Evolutionary conservation across 441 rosid species (phyloP).

Genomic region (Corymbia citriodora): DNA sequence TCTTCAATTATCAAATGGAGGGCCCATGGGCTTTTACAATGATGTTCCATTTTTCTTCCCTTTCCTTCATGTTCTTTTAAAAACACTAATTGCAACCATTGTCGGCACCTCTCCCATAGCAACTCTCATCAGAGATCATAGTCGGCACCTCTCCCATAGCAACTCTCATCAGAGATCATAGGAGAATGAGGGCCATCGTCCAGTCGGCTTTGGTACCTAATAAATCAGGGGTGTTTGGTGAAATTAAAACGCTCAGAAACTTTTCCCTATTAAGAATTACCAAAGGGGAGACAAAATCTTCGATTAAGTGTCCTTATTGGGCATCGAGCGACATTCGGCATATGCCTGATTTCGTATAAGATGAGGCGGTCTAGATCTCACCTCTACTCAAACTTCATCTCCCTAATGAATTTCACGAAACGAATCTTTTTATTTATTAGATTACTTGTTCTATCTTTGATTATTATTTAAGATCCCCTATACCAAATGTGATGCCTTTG

Average conservation of each 20-base stretch:
- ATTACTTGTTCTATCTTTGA: background rate
- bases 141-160: no score
- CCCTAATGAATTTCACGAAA: background rate
- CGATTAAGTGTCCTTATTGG: background rate
- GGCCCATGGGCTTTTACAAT: no score
- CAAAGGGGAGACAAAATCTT: background rate
- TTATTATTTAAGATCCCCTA: background rate
- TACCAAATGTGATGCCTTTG: background rate
- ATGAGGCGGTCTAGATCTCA: background rate
- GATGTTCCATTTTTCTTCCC: background rate
- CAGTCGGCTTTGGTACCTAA: background rate
- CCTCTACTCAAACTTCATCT: fast-evolving
- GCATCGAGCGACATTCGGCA: background rate
- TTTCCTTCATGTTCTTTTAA: background rate
- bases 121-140: no score
- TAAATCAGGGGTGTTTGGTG: background rate
- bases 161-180: background rate
- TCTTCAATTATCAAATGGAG: no score
- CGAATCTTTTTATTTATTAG: fast-evolving
- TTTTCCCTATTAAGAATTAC: background rate
- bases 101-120: background rate
- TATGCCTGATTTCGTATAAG: background rate
- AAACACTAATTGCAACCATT: background rate
- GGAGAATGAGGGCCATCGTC: background rate
- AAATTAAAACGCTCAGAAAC: background rate